Evolutionary conservation across 805 yeast genomes (phyloP).

Genomic region (Scheffersomyces ergatensis): DNA sequence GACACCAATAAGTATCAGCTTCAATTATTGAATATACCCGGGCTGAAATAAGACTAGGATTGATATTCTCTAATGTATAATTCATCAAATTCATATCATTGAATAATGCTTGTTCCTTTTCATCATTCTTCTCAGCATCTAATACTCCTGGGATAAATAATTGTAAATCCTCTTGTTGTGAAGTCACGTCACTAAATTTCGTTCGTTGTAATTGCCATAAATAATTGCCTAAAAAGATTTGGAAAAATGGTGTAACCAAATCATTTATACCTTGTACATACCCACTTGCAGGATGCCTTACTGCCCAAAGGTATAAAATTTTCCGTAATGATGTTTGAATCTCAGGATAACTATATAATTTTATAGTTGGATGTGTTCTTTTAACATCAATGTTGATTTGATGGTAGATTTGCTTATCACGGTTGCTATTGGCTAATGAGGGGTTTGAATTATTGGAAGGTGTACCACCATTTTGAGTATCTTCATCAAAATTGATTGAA

Average conservation of each 20-base stretch:
- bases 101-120: constrained; percentile 22
- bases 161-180: constrained; percentile 13
- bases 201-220: constrained; percentile 39
- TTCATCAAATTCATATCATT: constrained; percentile 21
- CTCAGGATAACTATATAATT: constrained; percentile 62
- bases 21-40: constrained; percentile 70
- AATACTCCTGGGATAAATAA: constrained; percentile 35
- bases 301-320: constrained; percentile 88
- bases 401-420: constrained; percentile 76
- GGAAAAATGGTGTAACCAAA: constrained; percentile 87
- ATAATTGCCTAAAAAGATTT: constrained; percentile 76
- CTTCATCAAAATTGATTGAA: constrained; percentile 42
- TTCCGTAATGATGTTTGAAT: constrained; percentile 81
- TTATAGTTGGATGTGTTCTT: constrained; percentile 84
- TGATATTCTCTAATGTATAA: constrained; percentile 51
- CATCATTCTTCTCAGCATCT: constrained; percentile 21
- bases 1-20: constrained; percentile 97
- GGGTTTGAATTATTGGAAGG: constrained; percentile 18
- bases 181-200: neutral
- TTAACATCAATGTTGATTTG: constrained; percentile 95
- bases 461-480: constrained; percentile 5
- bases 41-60: constrained; percentile 59
- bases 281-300: constrained; percentile 96
- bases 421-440: constrained; percentile 8
- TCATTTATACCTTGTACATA: constrained; percentile 98